Conservation (phyloP, 176 grass and related monocot genomes). For the Hordeum vulgare region MorexV3_pseudomolecules_assembly NC_058522.1:567401381-567401880, state of each 20-base stretch:
- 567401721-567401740: constrained; percentile 76
- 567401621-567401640: constrained; percentile 76
- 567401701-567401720: constrained; percentile 71
- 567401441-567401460: constrained; percentile 94
- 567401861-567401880: too few species aligned
- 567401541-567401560: constrained; percentile 28
- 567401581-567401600: constrained; percentile 75
- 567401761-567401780: constrained; percentile 93
- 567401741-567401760: constrained; percentile 85
- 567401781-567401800: constrained; percentile 82
- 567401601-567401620: constrained; percentile 83
- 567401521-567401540: constrained; percentile 46
- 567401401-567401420: too few species aligned
- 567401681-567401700: constrained; percentile 89
- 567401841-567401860: too few species aligned
- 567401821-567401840: too few species aligned
- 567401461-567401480: constrained; percentile 53
- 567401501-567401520: constrained; percentile 64
- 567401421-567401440: constrained; percentile 93
- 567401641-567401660: constrained; percentile 97
- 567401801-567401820: constrained; percentile 79
- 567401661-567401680: constrained; percentile 88
- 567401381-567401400: too few species aligned
- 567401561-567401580: constrained; percentile 82
- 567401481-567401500: constrained; percentile 78